Evolutionary conservation across 2,329 filamentous ascomycete genomes (phyloP).

Genomic region (Endothia cerciana): DNA sequence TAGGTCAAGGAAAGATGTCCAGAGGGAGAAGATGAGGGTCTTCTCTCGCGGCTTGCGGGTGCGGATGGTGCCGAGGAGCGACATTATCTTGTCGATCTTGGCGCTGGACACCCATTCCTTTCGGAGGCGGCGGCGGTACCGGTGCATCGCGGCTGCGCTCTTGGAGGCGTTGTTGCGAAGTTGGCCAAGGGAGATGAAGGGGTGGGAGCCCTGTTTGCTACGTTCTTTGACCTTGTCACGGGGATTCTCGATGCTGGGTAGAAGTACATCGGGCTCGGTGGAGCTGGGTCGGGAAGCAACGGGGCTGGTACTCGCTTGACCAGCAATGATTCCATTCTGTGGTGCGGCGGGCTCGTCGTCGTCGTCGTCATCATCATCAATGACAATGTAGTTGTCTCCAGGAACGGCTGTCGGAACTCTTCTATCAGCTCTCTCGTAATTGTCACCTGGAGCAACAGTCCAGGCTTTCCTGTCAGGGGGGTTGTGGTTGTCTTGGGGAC

Average conservation of each 20-base stretch:
- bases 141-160: constrained; percentile 34
- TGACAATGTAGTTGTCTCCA: background rate
- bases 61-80: constrained; percentile 35
- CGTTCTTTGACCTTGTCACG: constrained; percentile 1
- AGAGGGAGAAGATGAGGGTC: constrained; percentile 39
- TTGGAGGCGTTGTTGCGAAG: constrained; percentile 34
- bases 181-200: constrained; percentile 13
- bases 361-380: background rate
- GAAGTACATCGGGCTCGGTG: background rate
- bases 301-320: background rate
- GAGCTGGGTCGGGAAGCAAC: background rate
- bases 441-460: background rate
- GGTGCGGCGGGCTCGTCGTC: background rate
- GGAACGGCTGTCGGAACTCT: background rate
- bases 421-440: background rate
- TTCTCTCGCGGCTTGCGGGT: constrained; percentile 35
- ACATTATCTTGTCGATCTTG: constrained; percentile 39
- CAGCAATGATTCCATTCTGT: background rate
- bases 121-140: constrained; percentile 34
- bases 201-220: no score
- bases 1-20: constrained; percentile 41
- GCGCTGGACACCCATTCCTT: constrained; percentile 38
- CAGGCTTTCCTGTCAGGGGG: background rate
- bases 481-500: background rate
- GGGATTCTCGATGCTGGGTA: background rate